These are phyloP conservation scores for Leishmania tarentolae DNA, from an alignment of 208 protist species.

Conservation along the genomic window DNA sequence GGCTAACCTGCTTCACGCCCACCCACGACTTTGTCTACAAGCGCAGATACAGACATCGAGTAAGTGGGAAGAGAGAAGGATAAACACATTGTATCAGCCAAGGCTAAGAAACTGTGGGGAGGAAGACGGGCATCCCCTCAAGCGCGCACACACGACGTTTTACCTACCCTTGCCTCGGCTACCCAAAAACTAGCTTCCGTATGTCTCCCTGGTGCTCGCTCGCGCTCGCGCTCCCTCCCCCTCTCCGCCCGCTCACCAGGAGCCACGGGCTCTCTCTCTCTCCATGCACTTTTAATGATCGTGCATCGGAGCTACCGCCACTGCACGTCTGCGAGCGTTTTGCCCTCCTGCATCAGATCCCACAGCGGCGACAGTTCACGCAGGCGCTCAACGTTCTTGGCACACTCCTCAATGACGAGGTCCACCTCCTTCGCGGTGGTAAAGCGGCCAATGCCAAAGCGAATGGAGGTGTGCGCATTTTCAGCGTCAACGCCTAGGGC, in stretches of 20 bases:
- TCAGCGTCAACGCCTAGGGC: conserved; percentile 98
- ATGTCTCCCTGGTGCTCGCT: not conserved
- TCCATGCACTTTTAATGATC: not conserved
- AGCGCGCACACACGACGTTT: not conserved
- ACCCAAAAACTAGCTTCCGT: not conserved
- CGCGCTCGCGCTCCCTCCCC: too few species aligned
- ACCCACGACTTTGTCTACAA: too few species aligned
- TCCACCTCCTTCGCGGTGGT: conserved; percentile 97
- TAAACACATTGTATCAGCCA: too few species aligned
- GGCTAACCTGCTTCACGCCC: not conserved
- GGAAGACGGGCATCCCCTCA: not conserved
- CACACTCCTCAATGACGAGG: conserved; percentile 88
- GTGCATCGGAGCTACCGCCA: conserved; percentile 56
- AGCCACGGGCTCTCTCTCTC: not conserved
- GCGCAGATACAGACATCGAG: not conserved
- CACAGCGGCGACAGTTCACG: conserved; percentile 98
- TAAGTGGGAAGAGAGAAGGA: not conserved
- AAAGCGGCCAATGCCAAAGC: conserved; percentile 99
- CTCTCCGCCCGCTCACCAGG: not conserved
- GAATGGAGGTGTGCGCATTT: conserved; percentile 98
- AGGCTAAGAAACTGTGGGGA: not conserved
- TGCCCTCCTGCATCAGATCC: conserved; percentile 98
- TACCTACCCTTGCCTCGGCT: not conserved
- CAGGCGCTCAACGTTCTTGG: conserved; percentile 93
- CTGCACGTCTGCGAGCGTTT: conserved; percentile 90